Conservation (phyloP, 2,329 filamentous ascomycete species). For the Fusarium piperis region DNA sequence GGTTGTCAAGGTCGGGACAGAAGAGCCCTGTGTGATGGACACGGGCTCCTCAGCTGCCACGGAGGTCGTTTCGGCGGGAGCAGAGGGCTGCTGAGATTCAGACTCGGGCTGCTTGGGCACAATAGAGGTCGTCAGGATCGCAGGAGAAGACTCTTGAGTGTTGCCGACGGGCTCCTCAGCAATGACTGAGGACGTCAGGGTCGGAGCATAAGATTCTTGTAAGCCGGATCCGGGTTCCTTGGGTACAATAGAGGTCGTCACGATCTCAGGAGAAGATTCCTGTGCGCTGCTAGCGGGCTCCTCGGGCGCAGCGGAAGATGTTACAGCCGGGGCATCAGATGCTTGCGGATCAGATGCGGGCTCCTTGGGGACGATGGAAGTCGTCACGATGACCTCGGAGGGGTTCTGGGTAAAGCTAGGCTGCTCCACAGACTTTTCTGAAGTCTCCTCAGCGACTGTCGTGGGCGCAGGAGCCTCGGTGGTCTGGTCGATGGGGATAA, state of each 20-base stretch:
- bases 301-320: not conserved
- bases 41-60: not conserved
- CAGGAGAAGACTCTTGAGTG: not conserved
- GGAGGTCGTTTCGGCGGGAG: not conserved
- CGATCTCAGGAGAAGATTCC: not conserved
- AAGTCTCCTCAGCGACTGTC: slow-evolving; percentile 14
- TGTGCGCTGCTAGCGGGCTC: not conserved
- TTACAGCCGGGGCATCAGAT: not conserved
- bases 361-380: slow-evolving; percentile 32
- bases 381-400: slow-evolving; percentile 26
- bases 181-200: not conserved
- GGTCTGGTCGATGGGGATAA: slow-evolving; percentile 29
- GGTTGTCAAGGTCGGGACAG: slow-evolving; percentile 21
- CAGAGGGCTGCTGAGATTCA: not conserved
- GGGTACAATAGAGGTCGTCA: not conserved
- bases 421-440: slow-evolving; percentile 12
- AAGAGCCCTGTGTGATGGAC: not conserved
- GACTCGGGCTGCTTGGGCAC: not conserved
- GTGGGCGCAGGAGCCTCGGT: slow-evolving; percentile 5
- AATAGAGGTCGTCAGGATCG: not conserved
- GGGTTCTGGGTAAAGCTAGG: slow-evolving; percentile 29
- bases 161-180: not conserved
- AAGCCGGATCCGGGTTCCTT: not conserved
- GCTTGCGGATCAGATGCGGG: slow-evolving; percentile 15
- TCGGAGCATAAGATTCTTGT: not conserved